Base-by-base conservation (phyloP, 257 asterid species). In the Ajuga chamaepitys region DNA sequence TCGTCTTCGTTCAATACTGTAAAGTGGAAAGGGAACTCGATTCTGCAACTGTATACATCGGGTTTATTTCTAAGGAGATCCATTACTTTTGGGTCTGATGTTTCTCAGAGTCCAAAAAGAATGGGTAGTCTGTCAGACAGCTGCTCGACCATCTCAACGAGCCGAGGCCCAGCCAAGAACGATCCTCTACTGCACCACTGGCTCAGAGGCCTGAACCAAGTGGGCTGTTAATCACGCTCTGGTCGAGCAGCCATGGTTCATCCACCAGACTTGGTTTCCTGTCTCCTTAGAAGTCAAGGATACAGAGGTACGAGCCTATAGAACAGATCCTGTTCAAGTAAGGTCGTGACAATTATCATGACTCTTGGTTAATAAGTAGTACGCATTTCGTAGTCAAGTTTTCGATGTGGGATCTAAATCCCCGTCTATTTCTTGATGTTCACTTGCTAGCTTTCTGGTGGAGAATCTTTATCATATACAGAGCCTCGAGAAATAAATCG, bases 201-300 rank as follows among this genome's bases (percentile, higher is more conserved):
- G 1, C 13, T 9, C 22, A 3, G 1, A 0, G 4, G 11, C 18
- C 20, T 8, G 18, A 54, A 13, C 46, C 64, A 25, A 30, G 1
- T 6, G 11, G 0, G 45, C 55, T 54, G 74, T 46, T 68, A 68
- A 28, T 68, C 74, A 68, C 67, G 74, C 74, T 68, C 74, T 68
- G 32, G 68, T 5, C 74, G 24, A 24, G 74, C 45, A 59, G 34
- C 68, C 67, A 58, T 21, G 7, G 16, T 22, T 46, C 68, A 69
- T 69, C 74, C 42, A 59, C 74, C 68, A 69, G 62, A 69, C 74
- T 45, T 69, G 54, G 62, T 69, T 69, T 69, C 74, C 74, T 69
- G 44, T 69, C 68, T 58, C 68, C 68, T 9, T 59, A 40, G 38
- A 22, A 18, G 2, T 37, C 64, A 18, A 58, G 48, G 32, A 44